A percentile compares a stretch with the other conserved stretches of the same genome.
phyloP scores from a whole-genome alignment of 345 rosid species.

The Arabis alpina region DNA sequence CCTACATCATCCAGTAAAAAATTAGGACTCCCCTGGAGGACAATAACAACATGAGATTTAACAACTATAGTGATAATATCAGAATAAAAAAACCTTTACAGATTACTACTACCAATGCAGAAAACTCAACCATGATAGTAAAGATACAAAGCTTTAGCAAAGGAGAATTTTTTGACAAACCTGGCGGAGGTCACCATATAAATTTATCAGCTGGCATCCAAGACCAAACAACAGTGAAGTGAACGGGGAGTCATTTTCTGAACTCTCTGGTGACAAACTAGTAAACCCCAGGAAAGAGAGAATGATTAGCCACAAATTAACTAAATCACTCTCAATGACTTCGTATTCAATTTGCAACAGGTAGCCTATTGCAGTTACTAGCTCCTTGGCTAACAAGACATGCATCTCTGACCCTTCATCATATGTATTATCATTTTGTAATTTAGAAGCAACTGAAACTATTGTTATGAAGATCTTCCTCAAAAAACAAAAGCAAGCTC shows the following conservation, averaged over 20 bases:
- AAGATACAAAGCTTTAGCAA: no score
- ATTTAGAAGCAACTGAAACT: slow-evolving; percentile 55
- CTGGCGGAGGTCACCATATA: slow-evolving; percentile 89
- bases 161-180: slow-evolving; percentile 49
- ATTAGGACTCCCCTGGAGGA: slow-evolving; percentile 5
- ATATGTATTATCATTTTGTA: slow-evolving; percentile 44
- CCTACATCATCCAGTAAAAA: slow-evolving; percentile 56
- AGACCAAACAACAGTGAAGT: slow-evolving; percentile 50
- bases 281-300: slow-evolving; percentile 61
- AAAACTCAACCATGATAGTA: background rate
- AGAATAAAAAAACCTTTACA: background rate
- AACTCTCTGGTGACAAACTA: slow-evolving; percentile 48
- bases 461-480: slow-evolving; percentile 58
- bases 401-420: slow-evolving; percentile 44
- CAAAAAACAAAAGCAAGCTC: slow-evolving; percentile 74
- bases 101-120: slow-evolving; percentile 19
- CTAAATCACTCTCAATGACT: slow-evolving; percentile 68
- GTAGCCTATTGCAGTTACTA: slow-evolving; percentile 58
- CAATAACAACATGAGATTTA: slow-evolving; percentile 10
- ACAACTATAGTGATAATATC: no score
- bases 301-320: slow-evolving; percentile 65
- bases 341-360: slow-evolving; percentile 80
- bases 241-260: slow-evolving; percentile 47
- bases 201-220: slow-evolving; percentile 77
- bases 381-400: slow-evolving; percentile 61